Evolutionary conservation across 208 protist genomes (phyloP), one percentile per base, ranked within the genome.

Genomic region (Leishmania turanica): DNA sequence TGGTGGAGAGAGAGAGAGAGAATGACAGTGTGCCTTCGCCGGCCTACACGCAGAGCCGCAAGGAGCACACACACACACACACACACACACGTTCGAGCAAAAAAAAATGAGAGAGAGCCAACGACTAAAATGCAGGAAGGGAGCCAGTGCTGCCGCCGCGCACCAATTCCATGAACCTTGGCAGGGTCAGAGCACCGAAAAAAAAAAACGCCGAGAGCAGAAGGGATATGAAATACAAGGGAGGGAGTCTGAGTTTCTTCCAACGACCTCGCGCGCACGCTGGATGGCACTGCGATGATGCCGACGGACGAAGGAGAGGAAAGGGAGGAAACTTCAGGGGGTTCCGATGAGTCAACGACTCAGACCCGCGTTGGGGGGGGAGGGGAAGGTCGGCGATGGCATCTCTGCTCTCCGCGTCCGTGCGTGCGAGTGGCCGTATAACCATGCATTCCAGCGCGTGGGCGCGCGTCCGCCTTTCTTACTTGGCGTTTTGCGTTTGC

Each of bases 141-240:
- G 45, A 1, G 15, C 2, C 51, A 21, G 17, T 31, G 58, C 58
- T 31, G 58, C 27, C 27, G n/a, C 37, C 65, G 5, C n/a, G 0
- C 65, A 40, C 34, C 19, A 5, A 21, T 2, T 45, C 37, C 40
- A 58, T 79, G 53, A 42, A 21, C 65, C 15, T 31, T 70, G 65
- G 34, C 27, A 42, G 17, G 34, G 65, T 31, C n/a, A 70, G 17
- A 24, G 34, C 5, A 75, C 24, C 51, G 9, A 21, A 75, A 49
- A 42, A 40, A 9, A 9, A 47, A 49, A 49, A 75, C 24, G 27
- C 3, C 19, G 58, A 31, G 45, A 51, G 19, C 47, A 49, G 66
- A 65, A 80, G 70, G 4, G 66, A 70, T 45, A 56, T 54, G n/a
- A 58, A 75, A 73, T 51, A 81, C 24, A 8, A 81, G 58, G 68